Evolutionary conservation across 495 filamentous ascomycete genomes (phyloP).

Genomic region (Trichoderma asperelloides): DNA sequence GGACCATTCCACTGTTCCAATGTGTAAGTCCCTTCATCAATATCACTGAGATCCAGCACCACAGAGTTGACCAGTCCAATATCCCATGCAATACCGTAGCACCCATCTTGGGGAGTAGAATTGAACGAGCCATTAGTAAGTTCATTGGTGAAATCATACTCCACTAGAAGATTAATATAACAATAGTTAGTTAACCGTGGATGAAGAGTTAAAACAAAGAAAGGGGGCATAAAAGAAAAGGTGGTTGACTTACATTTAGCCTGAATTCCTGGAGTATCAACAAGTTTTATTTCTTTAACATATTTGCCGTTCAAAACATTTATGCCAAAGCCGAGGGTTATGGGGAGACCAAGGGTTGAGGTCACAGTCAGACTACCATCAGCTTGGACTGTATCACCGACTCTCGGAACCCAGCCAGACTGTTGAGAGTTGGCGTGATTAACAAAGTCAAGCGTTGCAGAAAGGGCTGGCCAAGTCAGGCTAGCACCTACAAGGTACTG

Average conservation of each 20-base stretch:
- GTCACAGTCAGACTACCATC: not conserved
- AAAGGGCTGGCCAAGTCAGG: not conserved
- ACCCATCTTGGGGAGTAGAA: not conserved
- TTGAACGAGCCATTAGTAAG: not conserved
- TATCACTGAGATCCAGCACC: not conserved
- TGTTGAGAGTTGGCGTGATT: not conserved
- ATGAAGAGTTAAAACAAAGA: not conserved
- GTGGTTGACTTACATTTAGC: not conserved
- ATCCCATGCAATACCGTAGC: not conserved
- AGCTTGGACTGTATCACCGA: not conserved
- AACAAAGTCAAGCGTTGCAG: not conserved
- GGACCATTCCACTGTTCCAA: not conserved
- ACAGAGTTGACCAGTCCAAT: not conserved
- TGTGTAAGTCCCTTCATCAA: not conserved
- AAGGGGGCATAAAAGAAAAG: too few species aligned
- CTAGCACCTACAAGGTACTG: not conserved
- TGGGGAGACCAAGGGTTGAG: not conserved
- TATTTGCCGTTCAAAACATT: not conserved
- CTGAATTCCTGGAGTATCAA: not conserved
- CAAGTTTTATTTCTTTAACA: not conserved
- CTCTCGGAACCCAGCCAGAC: not conserved
- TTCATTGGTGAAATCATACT: not conserved
- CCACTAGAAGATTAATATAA: not conserved
- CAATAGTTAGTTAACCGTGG: not conserved
- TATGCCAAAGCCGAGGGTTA: not conserved